Base-by-base conservation (phyloP, 2,329 filamentous ascomycete genomes). In the Trichophyton mentagrophytes region DNA sequence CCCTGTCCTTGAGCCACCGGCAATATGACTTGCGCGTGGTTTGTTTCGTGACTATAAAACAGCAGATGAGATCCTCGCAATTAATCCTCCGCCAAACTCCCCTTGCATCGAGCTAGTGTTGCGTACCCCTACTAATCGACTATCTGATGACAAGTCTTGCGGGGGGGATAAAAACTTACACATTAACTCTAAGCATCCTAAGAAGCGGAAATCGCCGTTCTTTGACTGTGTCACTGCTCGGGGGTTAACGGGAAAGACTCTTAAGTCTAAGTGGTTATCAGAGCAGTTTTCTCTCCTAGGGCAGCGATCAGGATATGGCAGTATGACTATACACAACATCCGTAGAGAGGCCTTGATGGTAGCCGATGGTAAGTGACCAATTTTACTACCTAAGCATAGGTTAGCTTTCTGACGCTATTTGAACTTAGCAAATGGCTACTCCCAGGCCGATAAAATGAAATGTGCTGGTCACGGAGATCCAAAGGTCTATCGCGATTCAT, bases 31-130 rank as follows among this genome's bases (percentile, higher is more conserved):
- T 8, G 58, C 61, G 17, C 51, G 51, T 13, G 49, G 49, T 22
- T 25, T 62, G 13, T 62, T 62, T 46, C 51, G 36, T 33, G 7
- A 62, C 40, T 62, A 49, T 44, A 60, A 60, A 27, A 62, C 58
- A 8, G 58, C 36, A 36, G 42, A 62, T 58, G 44, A 62, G 22
- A 60, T 62, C 4, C 42, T 62, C 33, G 49, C 40, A 20, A 47
- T 60, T 60, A 53, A 62, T 46, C 58, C 61, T 2, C 33, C 42
- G 5, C 30, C 60, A 7, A 57, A n/a, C 20, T 49, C 60, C 20
- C 22, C 53, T n/a, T 62, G 7, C 7, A 46, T 59, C 46, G 40
- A 62, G 47, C 4, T 62, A 11, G 60, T 40, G 36, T 51, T 61
- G 13, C 17, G 6, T 17, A 13, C 20, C 11, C 20, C 49, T 27